phyloP scores from a whole-genome alignment of 768 basidiomycete species.

The Lactifluus rugatus region DNA sequence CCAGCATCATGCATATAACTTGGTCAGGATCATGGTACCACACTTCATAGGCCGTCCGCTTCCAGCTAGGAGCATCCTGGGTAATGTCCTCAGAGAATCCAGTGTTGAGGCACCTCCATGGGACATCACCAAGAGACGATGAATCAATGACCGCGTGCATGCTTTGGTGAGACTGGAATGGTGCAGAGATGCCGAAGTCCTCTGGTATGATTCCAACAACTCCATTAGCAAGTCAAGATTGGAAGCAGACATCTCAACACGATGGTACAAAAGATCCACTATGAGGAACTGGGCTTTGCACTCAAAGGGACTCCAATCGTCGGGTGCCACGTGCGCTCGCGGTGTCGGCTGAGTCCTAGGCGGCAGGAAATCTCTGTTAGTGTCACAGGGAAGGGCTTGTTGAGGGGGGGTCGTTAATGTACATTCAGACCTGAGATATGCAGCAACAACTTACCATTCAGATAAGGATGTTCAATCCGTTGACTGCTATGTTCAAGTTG shows the following conservation, averaged over 20 bases:
- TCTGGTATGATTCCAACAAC: not conserved
- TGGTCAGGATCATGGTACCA: too few relatives aligned
- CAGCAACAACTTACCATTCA: not conserved
- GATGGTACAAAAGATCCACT: constrained; percentile 21
- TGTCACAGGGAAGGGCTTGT: constrained; percentile 3
- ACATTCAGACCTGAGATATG: not conserved
- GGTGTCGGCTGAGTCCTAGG: not conserved
- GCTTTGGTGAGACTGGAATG: not conserved
- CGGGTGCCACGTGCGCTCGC: not conserved
- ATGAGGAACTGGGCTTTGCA: constrained; percentile 20
- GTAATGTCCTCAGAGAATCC: too few relatives aligned
- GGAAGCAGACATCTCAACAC: not conserved
- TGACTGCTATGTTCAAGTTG: too few relatives aligned
- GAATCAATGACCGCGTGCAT: not conserved
- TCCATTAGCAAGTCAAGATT: not conserved
- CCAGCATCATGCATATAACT: too few relatives aligned
- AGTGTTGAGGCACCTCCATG: not conserved
- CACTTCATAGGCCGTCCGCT: too few relatives aligned
- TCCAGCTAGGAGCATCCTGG: too few relatives aligned
- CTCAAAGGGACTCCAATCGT: constrained; percentile 21
- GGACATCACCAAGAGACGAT: not conserved
- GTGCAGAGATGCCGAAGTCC: not conserved
- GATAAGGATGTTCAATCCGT: not conserved
- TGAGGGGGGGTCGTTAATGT: too few relatives aligned
- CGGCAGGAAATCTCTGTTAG: not conserved